Conservation (phyloP, 257 asterid species). For the Nicotiana obtusifolia region DNA sequence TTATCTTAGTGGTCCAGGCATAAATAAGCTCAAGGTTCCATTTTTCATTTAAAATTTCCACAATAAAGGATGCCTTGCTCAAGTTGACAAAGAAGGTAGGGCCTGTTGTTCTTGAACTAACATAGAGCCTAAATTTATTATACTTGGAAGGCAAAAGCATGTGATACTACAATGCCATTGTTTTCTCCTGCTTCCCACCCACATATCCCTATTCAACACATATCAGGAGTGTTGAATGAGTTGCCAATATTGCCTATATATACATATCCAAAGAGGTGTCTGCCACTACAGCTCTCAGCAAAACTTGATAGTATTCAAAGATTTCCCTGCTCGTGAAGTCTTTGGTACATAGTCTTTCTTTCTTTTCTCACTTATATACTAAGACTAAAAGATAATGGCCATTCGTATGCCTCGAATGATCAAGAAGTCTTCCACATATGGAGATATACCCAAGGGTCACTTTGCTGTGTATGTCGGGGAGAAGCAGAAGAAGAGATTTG, state of each 20-base stretch:
- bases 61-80: neutral
- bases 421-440: neutral
- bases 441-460: conserved; percentile 48
- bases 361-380: neutral
- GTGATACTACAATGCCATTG: neutral
- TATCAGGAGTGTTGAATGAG: neutral
- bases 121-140: too few species aligned
- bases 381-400: neutral
- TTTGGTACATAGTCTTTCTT: neutral
- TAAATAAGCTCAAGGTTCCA: neutral
- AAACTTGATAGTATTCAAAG: too few species aligned
- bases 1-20: neutral
- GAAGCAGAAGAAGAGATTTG: conserved; percentile 26
- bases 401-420: neutral
- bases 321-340: neutral
- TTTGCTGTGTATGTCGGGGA: conserved; percentile 49
- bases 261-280: neutral
- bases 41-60: neutral
- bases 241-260: neutral
- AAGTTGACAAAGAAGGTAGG: neutral
- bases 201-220: too few species aligned
- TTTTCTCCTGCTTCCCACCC: neutral
- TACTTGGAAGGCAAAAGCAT: too few species aligned
- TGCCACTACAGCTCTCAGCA: too few species aligned
- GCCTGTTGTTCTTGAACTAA: too few species aligned